Conservation (phyloP, 2,329 filamentous ascomycete genomes). For the Fusarium napiforme region DNA sequence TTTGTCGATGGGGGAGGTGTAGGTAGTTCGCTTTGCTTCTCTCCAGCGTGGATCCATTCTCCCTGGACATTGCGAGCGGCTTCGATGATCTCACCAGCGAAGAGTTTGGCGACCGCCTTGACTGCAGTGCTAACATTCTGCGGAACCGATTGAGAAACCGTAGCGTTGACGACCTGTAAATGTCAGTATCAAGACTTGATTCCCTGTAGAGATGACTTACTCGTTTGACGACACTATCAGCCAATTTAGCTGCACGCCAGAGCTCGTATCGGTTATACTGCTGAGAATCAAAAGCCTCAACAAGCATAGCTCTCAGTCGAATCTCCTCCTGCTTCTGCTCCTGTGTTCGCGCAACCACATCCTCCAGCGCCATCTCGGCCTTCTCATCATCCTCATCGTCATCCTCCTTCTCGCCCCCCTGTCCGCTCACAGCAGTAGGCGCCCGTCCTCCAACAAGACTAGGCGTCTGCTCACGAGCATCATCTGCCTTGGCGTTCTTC, state of each 20-base stretch:
- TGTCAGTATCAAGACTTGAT: slow-evolving; percentile 14
- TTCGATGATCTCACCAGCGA: slow-evolving; percentile 80
- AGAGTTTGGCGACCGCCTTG: slow-evolving; percentile 79
- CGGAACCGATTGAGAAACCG: slow-evolving; percentile 81
- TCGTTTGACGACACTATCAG: slow-evolving; percentile 74
- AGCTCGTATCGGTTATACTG: slow-evolving; percentile 77
- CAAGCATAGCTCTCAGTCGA: slow-evolving; percentile 67
- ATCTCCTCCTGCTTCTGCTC: slow-evolving; percentile 75
- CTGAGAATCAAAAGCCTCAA: slow-evolving; percentile 71
- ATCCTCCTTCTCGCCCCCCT: slow-evolving; percentile 58
- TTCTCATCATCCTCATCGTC: slow-evolving; percentile 68
- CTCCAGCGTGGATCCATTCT: slow-evolving; percentile 73
- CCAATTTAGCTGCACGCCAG: slow-evolving; percentile 75
- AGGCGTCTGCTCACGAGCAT: slow-evolving; percentile 56
- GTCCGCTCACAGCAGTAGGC: slow-evolving; percentile 58
- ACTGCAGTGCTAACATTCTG: slow-evolving; percentile 80
- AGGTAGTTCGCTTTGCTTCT: slow-evolving; percentile 66
- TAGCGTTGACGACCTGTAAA: slow-evolving; percentile 77
- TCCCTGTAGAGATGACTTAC: too few species aligned
- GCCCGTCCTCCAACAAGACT: slow-evolving; percentile 56
- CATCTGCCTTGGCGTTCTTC: slow-evolving; percentile 63
- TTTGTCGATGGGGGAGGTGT: slow-evolving; percentile 53
- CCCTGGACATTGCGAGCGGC: slow-evolving; percentile 75
- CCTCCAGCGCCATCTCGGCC: slow-evolving; percentile 66
- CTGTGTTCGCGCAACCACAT: slow-evolving; percentile 70